Conservation (phyloP, 2,329 filamentous ascomycete species). For the Xylaria sp. region DNA sequence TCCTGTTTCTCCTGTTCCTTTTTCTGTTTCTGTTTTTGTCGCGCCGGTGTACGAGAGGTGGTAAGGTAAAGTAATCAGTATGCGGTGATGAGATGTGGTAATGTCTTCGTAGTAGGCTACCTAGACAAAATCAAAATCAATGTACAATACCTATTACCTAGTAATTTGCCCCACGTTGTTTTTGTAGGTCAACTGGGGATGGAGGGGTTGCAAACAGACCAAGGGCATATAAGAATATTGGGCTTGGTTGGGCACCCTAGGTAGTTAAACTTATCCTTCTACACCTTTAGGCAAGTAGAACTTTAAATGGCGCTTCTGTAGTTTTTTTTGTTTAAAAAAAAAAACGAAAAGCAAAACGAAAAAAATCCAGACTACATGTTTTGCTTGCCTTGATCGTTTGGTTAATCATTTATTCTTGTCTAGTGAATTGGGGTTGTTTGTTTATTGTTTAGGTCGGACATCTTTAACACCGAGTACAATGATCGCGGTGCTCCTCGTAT, state of each 20-base stretch:
- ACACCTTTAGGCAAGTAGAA: too few relatives aligned
- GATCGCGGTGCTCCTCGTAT: constrained; percentile 10
- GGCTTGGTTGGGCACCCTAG: too few relatives aligned
- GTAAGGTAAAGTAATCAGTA: neutral
- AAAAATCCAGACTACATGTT: too few relatives aligned
- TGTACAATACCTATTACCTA: too few relatives aligned
- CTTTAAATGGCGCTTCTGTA: too few relatives aligned
- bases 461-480: neutral
- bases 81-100: neutral
- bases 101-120: too few relatives aligned
- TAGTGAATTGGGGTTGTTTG: neutral
- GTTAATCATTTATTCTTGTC: neutral
- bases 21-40: neutral
- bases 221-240: too few relatives aligned
- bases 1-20: neutral
- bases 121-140: too few relatives aligned
- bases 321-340: too few relatives aligned
- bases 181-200: constrained; percentile 5
- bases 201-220: too few relatives aligned
- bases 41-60: neutral
- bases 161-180: constrained; percentile 18
- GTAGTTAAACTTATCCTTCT: too few relatives aligned
- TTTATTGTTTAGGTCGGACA: neutral
- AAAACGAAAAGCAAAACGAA: too few relatives aligned
- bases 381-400: neutral